Percentiles rank a stretch among this genome's conserved stretches.
phyloP scores from a whole-genome alignment of 495 filamentous ascomycete species.

The Trichoderma reesei region DNA sequence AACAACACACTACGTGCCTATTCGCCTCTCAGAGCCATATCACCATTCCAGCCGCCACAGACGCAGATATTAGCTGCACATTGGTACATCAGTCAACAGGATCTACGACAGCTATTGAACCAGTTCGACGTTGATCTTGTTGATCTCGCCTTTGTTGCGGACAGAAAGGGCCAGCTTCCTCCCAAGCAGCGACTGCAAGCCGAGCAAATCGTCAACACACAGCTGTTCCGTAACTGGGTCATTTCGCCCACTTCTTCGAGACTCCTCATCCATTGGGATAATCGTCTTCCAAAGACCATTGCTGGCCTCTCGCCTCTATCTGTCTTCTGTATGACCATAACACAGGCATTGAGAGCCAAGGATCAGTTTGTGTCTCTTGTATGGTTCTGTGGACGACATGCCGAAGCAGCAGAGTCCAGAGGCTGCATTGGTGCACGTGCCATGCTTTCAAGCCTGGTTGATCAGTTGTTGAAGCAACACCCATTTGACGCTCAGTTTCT shows the following conservation, averaged over 20 bases:
- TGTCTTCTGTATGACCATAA: background rate
- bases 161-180: background rate
- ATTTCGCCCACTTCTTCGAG: background rate
- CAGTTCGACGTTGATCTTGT: background rate
- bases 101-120: background rate
- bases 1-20: background rate
- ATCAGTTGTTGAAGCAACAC: background rate
- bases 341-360: background rate
- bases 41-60: background rate
- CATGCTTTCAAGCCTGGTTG: background rate
- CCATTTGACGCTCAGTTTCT: background rate
- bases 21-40: background rate
- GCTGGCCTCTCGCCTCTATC: background rate
- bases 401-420: background rate
- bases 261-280: background rate
- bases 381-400: background rate
- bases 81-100: background rate
- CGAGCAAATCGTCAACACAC: slow-evolving; percentile 7
- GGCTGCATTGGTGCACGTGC: background rate
- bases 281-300: background rate
- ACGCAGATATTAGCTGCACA: background rate
- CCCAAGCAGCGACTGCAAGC: background rate
- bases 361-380: background rate
- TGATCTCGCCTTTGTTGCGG: background rate
- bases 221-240: slow-evolving; percentile 6